phyloP scores from a whole-genome alignment of 805 yeast genomes.

The Pichia paraexigua region DNA sequence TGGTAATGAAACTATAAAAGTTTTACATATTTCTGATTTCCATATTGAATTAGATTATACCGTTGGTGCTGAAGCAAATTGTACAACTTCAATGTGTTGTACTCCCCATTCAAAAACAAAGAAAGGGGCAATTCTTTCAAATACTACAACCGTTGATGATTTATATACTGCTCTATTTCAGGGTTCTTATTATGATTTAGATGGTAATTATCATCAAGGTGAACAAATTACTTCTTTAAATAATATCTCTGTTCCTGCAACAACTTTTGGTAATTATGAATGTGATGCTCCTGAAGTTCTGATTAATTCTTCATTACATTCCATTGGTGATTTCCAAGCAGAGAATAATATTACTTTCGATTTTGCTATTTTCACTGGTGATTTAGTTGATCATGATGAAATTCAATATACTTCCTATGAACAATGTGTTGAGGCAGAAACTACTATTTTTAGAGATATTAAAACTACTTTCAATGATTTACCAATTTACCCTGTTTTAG shows the following conservation, averaged over 20 bases:
- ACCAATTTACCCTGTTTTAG: slow-evolving; percentile 56
- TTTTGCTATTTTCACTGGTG: slow-evolving; percentile 66
- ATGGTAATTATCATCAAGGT: slow-evolving; percentile 26
- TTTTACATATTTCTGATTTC: slow-evolving; percentile 59
- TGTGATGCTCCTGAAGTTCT: slow-evolving; percentile 64
- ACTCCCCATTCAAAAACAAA: slow-evolving; percentile 34
- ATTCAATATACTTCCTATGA: slow-evolving; percentile 38
- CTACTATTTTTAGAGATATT: slow-evolving; percentile 41
- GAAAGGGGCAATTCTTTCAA: slow-evolving; percentile 1
- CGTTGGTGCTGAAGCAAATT: slow-evolving; percentile 51
- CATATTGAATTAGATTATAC: slow-evolving; percentile 51
- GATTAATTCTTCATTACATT: slow-evolving; percentile 48
- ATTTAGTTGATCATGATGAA: slow-evolving; percentile 62
- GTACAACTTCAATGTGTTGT: slow-evolving; percentile 53
- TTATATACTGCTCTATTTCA: slow-evolving; percentile 5
- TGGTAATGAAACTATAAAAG: slow-evolving; percentile 40
- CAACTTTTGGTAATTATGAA: slow-evolving; percentile 50
- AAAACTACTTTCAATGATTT: slow-evolving; percentile 39
- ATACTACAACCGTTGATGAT: slow-evolving; percentile 5
- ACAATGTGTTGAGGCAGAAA: slow-evolving; percentile 47
- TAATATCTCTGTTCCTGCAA: slow-evolving; percentile 43
- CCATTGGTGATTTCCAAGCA: slow-evolving; percentile 31
- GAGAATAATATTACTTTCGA: slow-evolving; percentile 35
- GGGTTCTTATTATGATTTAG: slow-evolving; percentile 20
- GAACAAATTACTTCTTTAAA: slow-evolving; percentile 18